These are phyloP conservation scores for Talaromyces sp. DNA, from an alignment of 2,329 filamentous ascomycete species.

Conservation along the genomic window DNA sequence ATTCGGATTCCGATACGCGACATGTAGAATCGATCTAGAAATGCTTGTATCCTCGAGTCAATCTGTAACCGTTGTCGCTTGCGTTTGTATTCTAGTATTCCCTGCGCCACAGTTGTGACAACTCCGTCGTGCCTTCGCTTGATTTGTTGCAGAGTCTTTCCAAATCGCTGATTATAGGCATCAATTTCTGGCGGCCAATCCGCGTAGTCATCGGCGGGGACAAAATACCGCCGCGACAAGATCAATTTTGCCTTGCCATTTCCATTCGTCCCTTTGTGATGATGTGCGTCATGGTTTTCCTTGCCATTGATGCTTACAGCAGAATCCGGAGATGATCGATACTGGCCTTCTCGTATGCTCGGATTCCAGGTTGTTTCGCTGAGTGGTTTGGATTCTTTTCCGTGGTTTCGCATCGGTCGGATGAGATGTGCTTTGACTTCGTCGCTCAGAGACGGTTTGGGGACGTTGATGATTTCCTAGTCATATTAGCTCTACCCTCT, in stretches of 20 bases:
- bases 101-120: conserved; percentile 96
- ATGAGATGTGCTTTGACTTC: conserved; percentile 79
- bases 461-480: conserved; percentile 83
- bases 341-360: conserved; percentile 80
- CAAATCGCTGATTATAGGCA: conserved; percentile 90
- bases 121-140: conserved; percentile 95
- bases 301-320: conserved; percentile 42
- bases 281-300: conserved; percentile 43
- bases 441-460: conserved; percentile 70
- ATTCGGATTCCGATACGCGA: conserved; percentile 98
- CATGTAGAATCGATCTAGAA: conserved; percentile 99
- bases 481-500: conserved; percentile 14
- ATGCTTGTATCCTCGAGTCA: conserved; percentile 93
- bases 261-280: conserved; percentile 35
- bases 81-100: conserved; percentile 96
- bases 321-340: conserved; percentile 53
- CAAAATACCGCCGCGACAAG: conserved; percentile 74
- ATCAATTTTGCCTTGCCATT: conserved; percentile 48
- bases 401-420: conserved; percentile 48
- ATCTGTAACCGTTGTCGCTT: conserved; percentile 97
- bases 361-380: conserved; percentile 86
- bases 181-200: conserved; percentile 94
- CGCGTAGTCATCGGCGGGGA: conserved; percentile 79
- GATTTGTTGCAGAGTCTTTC: conserved; percentile 85
- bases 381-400: conserved; percentile 65